Conservation (phyloP, 768 basidiomycete genomes). For the Rhizopogon vesiculosus region DNA sequence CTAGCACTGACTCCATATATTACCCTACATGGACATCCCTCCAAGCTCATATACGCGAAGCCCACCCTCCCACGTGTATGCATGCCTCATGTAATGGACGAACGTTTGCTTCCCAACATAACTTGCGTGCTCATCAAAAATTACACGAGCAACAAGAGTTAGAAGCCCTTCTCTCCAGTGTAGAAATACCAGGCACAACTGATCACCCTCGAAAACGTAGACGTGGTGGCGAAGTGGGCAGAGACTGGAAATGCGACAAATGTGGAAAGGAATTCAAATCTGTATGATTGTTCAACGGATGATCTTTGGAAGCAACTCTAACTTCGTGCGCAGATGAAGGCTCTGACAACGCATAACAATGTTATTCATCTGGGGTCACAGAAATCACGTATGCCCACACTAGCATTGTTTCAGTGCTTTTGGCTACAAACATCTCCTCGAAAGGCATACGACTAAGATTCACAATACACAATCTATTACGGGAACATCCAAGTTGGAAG, state of each 20-base stretch:
- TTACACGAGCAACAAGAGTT: conserved; percentile 61
- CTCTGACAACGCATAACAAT: conserved; percentile 63
- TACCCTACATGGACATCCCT: conserved; percentile 87
- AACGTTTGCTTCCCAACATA: conserved; percentile 67
- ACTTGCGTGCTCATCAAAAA: conserved; percentile 76
- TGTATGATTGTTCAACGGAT: conserved; percentile 33
- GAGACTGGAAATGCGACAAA: conserved; percentile 73
- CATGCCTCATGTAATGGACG: conserved; percentile 66
- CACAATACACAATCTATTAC: conserved; percentile 27
- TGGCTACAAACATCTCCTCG: conserved; percentile 83
- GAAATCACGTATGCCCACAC: conserved; percentile 66
- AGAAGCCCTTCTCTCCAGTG: conserved; percentile 41
- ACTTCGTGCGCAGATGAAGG: conserved; percentile 57
- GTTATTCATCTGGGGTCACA: conserved; percentile 70
- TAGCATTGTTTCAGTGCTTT: conserved; percentile 60
- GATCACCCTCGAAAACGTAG: conserved; percentile 47
- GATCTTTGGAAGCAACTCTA: background rate
- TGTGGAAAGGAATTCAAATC: conserved; percentile 89
- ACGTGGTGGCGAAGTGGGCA: conserved; percentile 69
- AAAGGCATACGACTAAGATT: conserved; percentile 61
- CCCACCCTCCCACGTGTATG: conserved; percentile 80
- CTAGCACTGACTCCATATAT: conserved; percentile 36
- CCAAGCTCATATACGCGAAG: conserved; percentile 73
- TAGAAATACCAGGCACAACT: conserved; percentile 26
- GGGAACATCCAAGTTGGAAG: conserved; percentile 18